Conservation (phyloP, 768 basidiomycete genomes). For the Lentinula aciculospora region DNA sequence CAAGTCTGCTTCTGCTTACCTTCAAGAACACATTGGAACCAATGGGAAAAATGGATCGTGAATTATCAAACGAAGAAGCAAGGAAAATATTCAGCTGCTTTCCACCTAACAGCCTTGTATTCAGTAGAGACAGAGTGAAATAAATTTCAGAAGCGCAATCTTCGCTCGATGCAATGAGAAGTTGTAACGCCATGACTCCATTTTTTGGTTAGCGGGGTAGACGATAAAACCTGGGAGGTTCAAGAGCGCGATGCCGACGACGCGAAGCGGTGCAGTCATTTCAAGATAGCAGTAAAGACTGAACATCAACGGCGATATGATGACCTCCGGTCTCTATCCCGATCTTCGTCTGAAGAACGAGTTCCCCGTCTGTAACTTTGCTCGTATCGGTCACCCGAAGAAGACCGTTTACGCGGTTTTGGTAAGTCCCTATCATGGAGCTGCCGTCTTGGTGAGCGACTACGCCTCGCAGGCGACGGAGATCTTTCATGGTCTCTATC, state of each 20-base stretch:
- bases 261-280: neutral
- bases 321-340: neutral
- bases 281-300: neutral
- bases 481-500: conserved; percentile 7
- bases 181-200: no score
- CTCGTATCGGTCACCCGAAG: neutral
- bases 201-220: neutral
- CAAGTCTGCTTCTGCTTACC: no score
- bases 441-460: conserved; percentile 18
- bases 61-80: no score
- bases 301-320: neutral
- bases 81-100: no score
- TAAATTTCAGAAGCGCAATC: no score
- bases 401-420: neutral
- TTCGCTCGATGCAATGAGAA: no score
- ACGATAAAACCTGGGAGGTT: neutral
- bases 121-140: no score
- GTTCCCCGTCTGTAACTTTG: neutral
- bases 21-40: no score
- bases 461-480: conserved; percentile 7
- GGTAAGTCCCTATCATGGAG: conserved; percentile 9
- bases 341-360: neutral
- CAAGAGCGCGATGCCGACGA: neutral
- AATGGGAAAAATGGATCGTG: no score
- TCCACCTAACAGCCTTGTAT: no score